phyloP scores from a whole-genome alignment of 148 eudicot genomes.

The Arbutus unedo region DNA sequence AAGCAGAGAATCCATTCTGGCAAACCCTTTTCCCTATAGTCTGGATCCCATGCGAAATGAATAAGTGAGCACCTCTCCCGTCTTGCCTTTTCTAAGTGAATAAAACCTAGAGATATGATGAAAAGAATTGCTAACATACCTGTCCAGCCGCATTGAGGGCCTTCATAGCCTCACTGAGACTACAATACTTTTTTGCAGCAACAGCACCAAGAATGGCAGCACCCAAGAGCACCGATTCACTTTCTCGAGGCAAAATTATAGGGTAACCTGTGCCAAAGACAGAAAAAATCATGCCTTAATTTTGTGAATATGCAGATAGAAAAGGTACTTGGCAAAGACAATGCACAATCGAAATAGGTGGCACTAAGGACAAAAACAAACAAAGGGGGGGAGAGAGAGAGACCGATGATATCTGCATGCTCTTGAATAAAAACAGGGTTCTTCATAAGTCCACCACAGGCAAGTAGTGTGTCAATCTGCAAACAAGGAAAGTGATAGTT shows the following conservation, averaged over 20 bases:
- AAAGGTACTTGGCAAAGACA: background rate
- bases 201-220: constrained; percentile 98
- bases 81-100: background rate
- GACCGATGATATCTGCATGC: constrained; percentile 95
- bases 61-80: background rate
- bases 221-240: constrained; percentile 84
- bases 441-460: constrained; percentile 96
- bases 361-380: background rate
- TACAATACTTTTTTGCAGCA: constrained; percentile 76
- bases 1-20: background rate
- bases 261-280: constrained; percentile 60
- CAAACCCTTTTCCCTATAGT: background rate
- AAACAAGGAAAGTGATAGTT: constrained; percentile 2
- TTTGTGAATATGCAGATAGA: background rate
- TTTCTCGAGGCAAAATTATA: constrained; percentile 85
- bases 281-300: constrained; percentile 4
- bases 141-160: constrained; percentile 85
- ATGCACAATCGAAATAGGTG: background rate
- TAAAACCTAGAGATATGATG: background rate
- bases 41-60: background rate
- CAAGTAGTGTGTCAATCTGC: constrained; percentile 90
- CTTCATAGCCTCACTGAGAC: constrained; percentile 85
- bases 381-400: constrained; percentile 22
- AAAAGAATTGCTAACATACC: constrained; percentile 38
- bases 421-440: constrained; percentile 87